phyloP scores from a whole-genome alignment of 768 basidiomycete species.

The Albatrellus ellisii region DNA sequence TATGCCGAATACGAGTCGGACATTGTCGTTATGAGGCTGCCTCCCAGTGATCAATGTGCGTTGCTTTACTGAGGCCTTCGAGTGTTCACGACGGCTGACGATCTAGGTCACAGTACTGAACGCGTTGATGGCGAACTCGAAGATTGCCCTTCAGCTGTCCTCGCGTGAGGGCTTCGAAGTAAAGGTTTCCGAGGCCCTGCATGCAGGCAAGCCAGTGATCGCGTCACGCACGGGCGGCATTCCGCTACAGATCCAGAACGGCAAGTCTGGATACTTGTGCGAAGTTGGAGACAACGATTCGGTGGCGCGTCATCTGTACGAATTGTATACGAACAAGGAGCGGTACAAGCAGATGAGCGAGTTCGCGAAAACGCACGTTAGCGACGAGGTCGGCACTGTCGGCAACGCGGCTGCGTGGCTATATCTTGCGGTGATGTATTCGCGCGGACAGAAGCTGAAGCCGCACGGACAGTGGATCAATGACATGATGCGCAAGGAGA shows the following conservation, averaged over 20 bases:
- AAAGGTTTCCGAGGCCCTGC: conserved; percentile 92
- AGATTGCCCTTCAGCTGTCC: conserved; percentile 84
- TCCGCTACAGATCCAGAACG: conserved; percentile 81
- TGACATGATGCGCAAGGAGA: conserved; percentile 66
- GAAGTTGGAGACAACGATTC: conserved; percentile 61
- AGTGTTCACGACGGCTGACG: neutral
- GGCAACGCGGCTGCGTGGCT: conserved; percentile 61
- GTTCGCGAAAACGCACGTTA: conserved; percentile 61
- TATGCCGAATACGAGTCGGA: conserved; percentile 28
- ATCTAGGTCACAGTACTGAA: conserved; percentile 56
- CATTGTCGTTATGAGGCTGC: conserved; percentile 39
- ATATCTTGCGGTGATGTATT: conserved; percentile 70
- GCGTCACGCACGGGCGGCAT: conserved; percentile 84
- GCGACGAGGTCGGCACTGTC: conserved; percentile 75
- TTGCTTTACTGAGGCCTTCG: conserved; percentile 8
- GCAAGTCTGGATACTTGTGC: conserved; percentile 80
- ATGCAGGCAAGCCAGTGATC: conserved; percentile 79
- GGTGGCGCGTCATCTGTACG: conserved; percentile 65
- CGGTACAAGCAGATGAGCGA: conserved; percentile 31
- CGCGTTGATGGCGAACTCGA: conserved; percentile 77
- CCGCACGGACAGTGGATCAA: conserved; percentile 81
- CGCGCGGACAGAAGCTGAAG: conserved; percentile 61
- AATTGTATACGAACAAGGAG: conserved; percentile 63
- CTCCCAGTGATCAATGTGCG: conserved; percentile 76
- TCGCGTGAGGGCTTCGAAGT: conserved; percentile 95